Evolutionary conservation across 352 stramenopile species (phyloP).

Genomic region (Globisporangium okanoganense): DNA sequence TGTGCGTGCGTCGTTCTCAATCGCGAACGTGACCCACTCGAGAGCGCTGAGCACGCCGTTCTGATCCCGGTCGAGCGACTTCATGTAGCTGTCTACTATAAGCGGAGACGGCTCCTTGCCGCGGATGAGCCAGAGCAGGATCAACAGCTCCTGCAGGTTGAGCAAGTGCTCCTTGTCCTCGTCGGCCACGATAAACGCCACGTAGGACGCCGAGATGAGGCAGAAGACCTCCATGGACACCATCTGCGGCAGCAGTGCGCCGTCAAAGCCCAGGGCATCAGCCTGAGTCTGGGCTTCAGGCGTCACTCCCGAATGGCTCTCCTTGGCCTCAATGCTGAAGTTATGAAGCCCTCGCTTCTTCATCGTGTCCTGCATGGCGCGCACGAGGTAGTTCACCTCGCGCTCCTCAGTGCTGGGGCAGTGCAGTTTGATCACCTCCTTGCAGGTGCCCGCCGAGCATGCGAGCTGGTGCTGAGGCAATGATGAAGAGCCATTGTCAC

Average conservation of each 20-base stretch:
- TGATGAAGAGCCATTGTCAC: neutral
- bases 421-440: slow-evolving; percentile 35
- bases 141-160: slow-evolving; percentile 48
- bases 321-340: neutral
- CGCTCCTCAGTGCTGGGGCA: slow-evolving; percentile 25
- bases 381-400: slow-evolving; percentile 45
- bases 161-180: slow-evolving; percentile 55
- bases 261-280: neutral
- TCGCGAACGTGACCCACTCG: slow-evolving; percentile 67
- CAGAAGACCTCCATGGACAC: slow-evolving; percentile 60
- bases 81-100: slow-evolving; percentile 49
- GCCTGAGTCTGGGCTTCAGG: neutral
- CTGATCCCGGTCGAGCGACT: slow-evolving; percentile 49
- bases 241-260: slow-evolving; percentile 12
- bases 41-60: slow-evolving; percentile 49
- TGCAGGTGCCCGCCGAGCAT: slow-evolving; percentile 35
- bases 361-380: slow-evolving; percentile 40
- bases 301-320: neutral
- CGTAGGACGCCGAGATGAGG: slow-evolving; percentile 52
- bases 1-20: slow-evolving; percentile 42
- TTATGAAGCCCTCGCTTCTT: neutral
- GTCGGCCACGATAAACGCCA: slow-evolving; percentile 60
- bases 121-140: slow-evolving; percentile 65
- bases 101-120: slow-evolving; percentile 45
- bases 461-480: slow-evolving; percentile 26